These are phyloP conservation scores for Annona squamosa DNA, from an alignment of 164 flowering plant genomes.

Conservation along the genomic window DNA sequence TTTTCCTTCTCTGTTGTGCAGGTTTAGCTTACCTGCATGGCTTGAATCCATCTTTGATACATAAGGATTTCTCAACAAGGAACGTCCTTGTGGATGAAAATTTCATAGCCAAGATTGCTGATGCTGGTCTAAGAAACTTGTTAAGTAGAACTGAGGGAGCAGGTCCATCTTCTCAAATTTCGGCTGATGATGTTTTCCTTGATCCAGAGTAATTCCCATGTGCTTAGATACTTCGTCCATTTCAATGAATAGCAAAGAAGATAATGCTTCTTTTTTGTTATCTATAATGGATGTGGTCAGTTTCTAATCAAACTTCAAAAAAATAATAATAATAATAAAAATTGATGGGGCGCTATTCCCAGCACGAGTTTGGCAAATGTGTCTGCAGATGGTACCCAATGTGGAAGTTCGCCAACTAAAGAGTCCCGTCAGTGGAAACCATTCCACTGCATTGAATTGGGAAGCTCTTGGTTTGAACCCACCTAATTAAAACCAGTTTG, in stretches of 20 bases:
- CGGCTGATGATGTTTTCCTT: constrained; percentile 61
- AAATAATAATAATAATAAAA: too few relatives aligned
- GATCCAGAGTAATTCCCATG: constrained; percentile 64
- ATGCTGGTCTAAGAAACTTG: constrained; percentile 72
- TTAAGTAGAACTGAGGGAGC: constrained; percentile 56
- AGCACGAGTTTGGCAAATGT: background rate
- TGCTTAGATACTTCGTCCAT: background rate
- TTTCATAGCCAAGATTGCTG: constrained; percentile 81
- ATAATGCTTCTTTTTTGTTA: background rate
- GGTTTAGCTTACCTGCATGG: constrained; percentile 85
- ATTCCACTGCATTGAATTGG: too few relatives aligned
- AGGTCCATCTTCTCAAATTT: constrained; percentile 57
- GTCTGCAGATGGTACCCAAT: background rate
- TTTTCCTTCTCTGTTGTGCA: constrained; percentile 25
- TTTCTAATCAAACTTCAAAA: background rate
- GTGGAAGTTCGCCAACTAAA: background rate
- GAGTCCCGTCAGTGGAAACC: too few relatives aligned
- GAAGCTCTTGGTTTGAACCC: too few relatives aligned
- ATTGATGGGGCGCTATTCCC: background rate
- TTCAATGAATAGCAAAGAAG: background rate
- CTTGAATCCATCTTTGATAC: constrained; percentile 67
- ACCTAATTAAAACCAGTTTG: too few relatives aligned
- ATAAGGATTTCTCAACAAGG: constrained; percentile 78
- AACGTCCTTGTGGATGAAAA: constrained; percentile 91
- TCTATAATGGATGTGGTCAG: background rate